Conservation (phyloP, 2,329 filamentous ascomycete genomes). For the Aspergillus glaucus region DNA sequence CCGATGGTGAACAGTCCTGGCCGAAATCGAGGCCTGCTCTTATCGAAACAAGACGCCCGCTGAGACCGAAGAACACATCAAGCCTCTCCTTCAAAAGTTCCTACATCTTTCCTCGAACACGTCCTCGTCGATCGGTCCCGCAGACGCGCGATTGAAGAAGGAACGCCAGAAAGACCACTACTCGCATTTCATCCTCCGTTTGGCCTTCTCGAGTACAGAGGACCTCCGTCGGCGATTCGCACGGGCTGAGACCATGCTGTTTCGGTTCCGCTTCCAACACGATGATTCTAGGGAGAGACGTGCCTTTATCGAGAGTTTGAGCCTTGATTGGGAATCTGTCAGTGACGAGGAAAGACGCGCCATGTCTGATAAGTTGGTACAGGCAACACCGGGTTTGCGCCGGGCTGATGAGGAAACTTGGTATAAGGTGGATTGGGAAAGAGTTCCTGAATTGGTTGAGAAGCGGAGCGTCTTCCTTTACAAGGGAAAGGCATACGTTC, state of each 20-base stretch:
- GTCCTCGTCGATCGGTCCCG: slow-evolving; percentile 49
- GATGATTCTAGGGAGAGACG: slow-evolving; percentile 68
- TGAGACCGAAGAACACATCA: slow-evolving; percentile 80
- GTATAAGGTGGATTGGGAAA: slow-evolving; percentile 96
- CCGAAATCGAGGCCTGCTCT: slow-evolving; percentile 74
- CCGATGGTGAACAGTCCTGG: slow-evolving; percentile 26
- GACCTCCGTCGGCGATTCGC: slow-evolving; percentile 82
- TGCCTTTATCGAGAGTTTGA: slow-evolving; percentile 68
- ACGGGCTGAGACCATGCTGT: slow-evolving; percentile 82
- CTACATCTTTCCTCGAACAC: slow-evolving; percentile 73
- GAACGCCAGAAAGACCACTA: slow-evolving; percentile 96
- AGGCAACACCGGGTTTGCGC: slow-evolving; percentile 46
- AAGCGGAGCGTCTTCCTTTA: slow-evolving; percentile 67
- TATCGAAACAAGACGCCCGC: slow-evolving; percentile 83
- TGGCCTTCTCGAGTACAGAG: slow-evolving; percentile 87
- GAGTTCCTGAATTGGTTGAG: slow-evolving; percentile 85
- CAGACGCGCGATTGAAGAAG: slow-evolving; percentile 50
- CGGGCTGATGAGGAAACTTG: slow-evolving; percentile 71
- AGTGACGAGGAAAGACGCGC: slow-evolving; percentile 70
- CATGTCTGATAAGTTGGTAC: slow-evolving; percentile 56
- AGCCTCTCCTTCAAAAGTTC: slow-evolving; percentile 78
- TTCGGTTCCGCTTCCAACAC: slow-evolving; percentile 71
- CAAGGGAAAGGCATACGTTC: slow-evolving; percentile 84
- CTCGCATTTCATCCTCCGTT: slow-evolving; percentile 89
- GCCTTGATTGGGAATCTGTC: slow-evolving; percentile 79